phyloP scores from a whole-genome alignment of 1,139 yeast species.

The Debaryomyces subglobosus region DNA sequence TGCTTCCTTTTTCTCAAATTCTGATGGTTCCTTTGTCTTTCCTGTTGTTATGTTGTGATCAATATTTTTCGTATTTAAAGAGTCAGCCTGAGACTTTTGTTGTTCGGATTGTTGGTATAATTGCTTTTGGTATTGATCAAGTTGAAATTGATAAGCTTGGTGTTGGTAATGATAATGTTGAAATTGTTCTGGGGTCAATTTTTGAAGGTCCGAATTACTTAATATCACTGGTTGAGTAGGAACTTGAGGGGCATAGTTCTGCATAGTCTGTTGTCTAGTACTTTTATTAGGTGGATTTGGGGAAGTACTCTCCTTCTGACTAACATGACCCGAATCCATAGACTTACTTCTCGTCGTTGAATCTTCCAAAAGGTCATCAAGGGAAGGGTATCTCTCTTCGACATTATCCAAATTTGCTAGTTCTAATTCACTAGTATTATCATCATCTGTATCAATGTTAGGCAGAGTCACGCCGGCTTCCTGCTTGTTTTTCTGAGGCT shows the following conservation, averaged over 20 bases:
- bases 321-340: neutral
- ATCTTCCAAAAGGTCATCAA: slow-evolving; percentile 35
- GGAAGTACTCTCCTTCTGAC: neutral
- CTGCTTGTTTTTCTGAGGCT: slow-evolving; percentile 4
- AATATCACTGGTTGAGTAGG: slow-evolving; percentile 25
- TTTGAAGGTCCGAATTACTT: slow-evolving; percentile 19
- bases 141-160: slow-evolving; percentile 25
- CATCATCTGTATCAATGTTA: neutral
- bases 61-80: neutral
- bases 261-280: neutral
- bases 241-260: slow-evolving; percentile 3
- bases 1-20: slow-evolving; percentile 38
- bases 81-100: slow-evolving; percentile 3
- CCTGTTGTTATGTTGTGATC: neutral
- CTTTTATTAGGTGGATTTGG: neutral
- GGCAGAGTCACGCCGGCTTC: neutral
- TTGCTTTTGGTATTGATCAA: slow-evolving; percentile 21
- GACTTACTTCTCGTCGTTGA: slow-evolving; percentile 7
- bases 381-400: slow-evolving; percentile 48
- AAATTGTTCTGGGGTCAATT: slow-evolving; percentile 26
- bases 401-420: slow-evolving; percentile 42
- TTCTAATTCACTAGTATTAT: slow-evolving; percentile 19
- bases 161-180: slow-evolving; percentile 28
- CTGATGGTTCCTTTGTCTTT: slow-evolving; percentile 13
- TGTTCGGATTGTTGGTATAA: slow-evolving; percentile 10